phyloP scores from a whole-genome alignment of 2,329 filamentous ascomycete species.

The Neurospora sp. region DNA sequence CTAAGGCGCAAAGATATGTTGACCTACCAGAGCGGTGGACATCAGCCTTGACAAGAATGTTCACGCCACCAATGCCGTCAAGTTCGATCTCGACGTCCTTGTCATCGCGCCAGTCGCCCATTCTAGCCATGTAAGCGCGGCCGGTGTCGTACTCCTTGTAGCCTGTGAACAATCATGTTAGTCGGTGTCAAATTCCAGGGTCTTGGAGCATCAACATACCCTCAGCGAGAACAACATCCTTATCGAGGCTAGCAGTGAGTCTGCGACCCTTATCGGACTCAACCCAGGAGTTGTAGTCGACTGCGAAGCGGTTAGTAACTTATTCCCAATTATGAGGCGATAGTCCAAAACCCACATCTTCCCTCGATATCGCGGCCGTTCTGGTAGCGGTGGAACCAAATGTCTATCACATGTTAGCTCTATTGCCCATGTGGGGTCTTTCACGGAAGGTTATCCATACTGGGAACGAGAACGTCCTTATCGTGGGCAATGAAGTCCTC shows the following conservation, averaged over 20 bases:
- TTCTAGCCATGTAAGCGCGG: slow-evolving; percentile 76
- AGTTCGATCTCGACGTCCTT: slow-evolving; percentile 88
- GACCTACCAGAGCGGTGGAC: slow-evolving; percentile 81
- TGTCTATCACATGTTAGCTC: slow-evolving; percentile 48
- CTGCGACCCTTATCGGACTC: slow-evolving; percentile 79
- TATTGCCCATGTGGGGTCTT: background rate
- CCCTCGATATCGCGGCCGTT: slow-evolving; percentile 83
- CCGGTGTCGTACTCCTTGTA: slow-evolving; percentile 92
- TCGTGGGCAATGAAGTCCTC: slow-evolving; percentile 96
- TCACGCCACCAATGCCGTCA: slow-evolving; percentile 93
- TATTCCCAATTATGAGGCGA: background rate
- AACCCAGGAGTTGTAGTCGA: slow-evolving; percentile 99
- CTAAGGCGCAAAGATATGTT: background rate
- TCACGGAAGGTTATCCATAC: slow-evolving; percentile 41
- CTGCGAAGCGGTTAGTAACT: slow-evolving; percentile 33
- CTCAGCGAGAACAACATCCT: slow-evolving; percentile 79
- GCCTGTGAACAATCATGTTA: slow-evolving; percentile 35
- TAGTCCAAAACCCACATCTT: slow-evolving; percentile 55
- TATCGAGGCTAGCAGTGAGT: slow-evolving; percentile 62
- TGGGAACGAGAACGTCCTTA: slow-evolving; percentile 85
- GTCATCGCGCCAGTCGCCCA: slow-evolving; percentile 88
- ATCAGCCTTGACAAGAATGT: slow-evolving; percentile 94
- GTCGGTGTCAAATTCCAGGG: background rate
- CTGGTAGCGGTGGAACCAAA: slow-evolving; percentile 91
- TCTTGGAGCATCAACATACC: slow-evolving; percentile 37